Percentiles rank a stretch among this genome's conserved stretches.
phyloP scores from a whole-genome alignment of 2,329 filamentous ascomycete species.

The Apiospora phragmitis region DNA sequence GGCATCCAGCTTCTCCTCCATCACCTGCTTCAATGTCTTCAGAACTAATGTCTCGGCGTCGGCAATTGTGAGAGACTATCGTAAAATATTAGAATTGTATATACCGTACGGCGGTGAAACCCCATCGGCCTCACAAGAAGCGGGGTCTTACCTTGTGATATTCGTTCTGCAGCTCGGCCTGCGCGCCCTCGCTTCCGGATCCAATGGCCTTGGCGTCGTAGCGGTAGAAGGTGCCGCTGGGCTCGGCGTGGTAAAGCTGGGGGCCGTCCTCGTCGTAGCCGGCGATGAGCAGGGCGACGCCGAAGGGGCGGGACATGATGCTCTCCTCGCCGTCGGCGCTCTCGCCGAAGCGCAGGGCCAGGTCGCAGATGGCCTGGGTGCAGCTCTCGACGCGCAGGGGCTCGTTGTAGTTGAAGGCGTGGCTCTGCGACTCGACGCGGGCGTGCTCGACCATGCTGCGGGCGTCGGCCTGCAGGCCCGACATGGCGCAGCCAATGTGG shows the following conservation, averaged over 20 bases:
- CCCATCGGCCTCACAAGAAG: neutral
- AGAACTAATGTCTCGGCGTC: constrained; percentile 95
- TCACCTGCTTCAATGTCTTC: constrained; percentile 99
- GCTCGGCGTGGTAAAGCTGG: constrained; percentile 96
- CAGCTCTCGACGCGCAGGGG: constrained; percentile 93
- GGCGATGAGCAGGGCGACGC: constrained; percentile 93
- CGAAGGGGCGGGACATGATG: constrained; percentile 97
- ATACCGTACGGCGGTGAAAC: neutral
- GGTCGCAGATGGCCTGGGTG: constrained; percentile 97
- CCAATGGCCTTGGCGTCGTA: constrained; percentile 99
- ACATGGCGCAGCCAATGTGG: constrained; percentile 99
- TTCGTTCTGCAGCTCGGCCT: constrained; percentile 97
- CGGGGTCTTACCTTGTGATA: constrained; percentile 76
- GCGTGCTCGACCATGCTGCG: constrained; percentile 98
- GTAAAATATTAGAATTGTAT: neutral
- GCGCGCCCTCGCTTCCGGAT: constrained; percentile 93
- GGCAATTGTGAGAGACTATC: constrained; percentile 78
- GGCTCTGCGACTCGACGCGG: constrained; percentile 94
- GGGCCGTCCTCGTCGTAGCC: constrained; percentile 97
- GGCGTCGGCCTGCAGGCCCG: constrained; percentile 93
- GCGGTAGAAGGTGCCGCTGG: constrained; percentile 96
- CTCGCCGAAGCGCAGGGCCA: constrained; percentile 95
- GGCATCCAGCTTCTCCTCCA: constrained; percentile 98
- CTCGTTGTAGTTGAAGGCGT: constrained; percentile 98
- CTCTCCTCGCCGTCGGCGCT: constrained; percentile 97